A percentile compares a stretch with the other conserved stretches of the same genome.
These are phyloP conservation scores for Candida mattraensis DNA, from an alignment of 805 yeast species.

Conservation along the genomic window DNA sequence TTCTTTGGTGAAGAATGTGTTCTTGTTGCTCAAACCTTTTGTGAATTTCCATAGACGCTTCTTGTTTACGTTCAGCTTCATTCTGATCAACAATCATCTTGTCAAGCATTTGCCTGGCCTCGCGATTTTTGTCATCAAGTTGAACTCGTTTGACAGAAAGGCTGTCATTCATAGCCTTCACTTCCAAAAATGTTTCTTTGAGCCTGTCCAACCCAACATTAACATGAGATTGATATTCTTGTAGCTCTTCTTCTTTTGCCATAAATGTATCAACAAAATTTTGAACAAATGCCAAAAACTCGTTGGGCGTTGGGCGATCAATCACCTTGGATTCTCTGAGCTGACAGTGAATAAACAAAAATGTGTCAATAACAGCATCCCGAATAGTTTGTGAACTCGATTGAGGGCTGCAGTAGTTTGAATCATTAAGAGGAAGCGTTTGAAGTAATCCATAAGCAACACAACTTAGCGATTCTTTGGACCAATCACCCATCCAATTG, in stretches of 20 bases:
- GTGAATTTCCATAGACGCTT: conserved; percentile 77
- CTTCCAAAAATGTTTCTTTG: conserved; percentile 73
- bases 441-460: conserved; percentile 41
- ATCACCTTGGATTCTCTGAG: conserved; percentile 2
- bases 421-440: conserved; percentile 51
- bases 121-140: conserved; percentile 56
- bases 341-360: conserved; percentile 47
- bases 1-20: conserved; percentile 52
- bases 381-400: conserved; percentile 16
- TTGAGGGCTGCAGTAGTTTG: conserved; percentile 40
- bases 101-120: conserved; percentile 70
- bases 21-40: conserved; percentile 70
- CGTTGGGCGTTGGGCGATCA: conserved; percentile 46
- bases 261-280: conserved; percentile 45
- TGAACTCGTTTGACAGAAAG: conserved; percentile 53
- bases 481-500: conserved; percentile 90
- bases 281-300: conserved; percentile 50
- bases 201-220: conserved; percentile 72
- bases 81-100: conserved; percentile 82
- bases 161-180: conserved; percentile 54
- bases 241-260: conserved; percentile 48
- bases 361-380: conserved; percentile 45
- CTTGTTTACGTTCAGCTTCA: conserved; percentile 88
- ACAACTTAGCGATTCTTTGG: conserved; percentile 44
- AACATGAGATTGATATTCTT: conserved; percentile 69